Base-by-base conservation (phyloP, 208 protist species). In the Acanthamoeba rhysodes region DNA sequence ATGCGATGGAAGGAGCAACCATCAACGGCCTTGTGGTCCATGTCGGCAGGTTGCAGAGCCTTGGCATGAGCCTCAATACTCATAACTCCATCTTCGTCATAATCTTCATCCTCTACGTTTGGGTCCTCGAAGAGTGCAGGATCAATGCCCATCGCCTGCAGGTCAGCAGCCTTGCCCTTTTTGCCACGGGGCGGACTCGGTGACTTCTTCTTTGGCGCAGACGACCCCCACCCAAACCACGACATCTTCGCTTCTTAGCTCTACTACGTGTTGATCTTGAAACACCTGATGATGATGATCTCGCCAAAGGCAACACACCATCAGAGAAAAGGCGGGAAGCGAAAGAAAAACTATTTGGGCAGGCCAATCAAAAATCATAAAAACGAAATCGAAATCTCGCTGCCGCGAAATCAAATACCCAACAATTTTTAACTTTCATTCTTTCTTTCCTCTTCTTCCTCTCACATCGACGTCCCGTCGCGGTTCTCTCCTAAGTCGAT, bases 371-470 rank as follows among this genome's bases (percentile, higher is more conserved):
- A 20, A 29, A 48, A 27, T 82, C 72, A 82, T n/a, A 82, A 20
- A 48, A 45, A 20, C 0, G 5, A 29, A 6, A 27, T 6, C 4
- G 72, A 82, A 82, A 82, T 82, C 24, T n/a, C 20, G 29, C n/a
- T 34, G 29, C 0, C 16, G 7, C 37, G 72, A 34, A 82, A 82
- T 82, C 72, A 82, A 82, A 82, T 82, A 48, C 41, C 29, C 41
- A 37, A 50, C 72, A 50, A 82, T 48, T 48, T 48, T 82, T 48
- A 9, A 48, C 41, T 82, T 82, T 82, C 37, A 53, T 82, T 50
- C 72, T 82, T 82, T 82, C 72, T 82, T 50, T 82, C 72, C 41
- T 82, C 41, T 50, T 82, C 72, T 48, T 82, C 72, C 72, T 82
- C 72, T 53, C 72, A 53, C 72, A 82, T 82, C 72, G 72, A 82